Evolutionary conservation across 768 basidiomycete species (phyloP), one percentile per base, ranked within the genome.

Genomic region (Calvatia gigantea): DNA sequence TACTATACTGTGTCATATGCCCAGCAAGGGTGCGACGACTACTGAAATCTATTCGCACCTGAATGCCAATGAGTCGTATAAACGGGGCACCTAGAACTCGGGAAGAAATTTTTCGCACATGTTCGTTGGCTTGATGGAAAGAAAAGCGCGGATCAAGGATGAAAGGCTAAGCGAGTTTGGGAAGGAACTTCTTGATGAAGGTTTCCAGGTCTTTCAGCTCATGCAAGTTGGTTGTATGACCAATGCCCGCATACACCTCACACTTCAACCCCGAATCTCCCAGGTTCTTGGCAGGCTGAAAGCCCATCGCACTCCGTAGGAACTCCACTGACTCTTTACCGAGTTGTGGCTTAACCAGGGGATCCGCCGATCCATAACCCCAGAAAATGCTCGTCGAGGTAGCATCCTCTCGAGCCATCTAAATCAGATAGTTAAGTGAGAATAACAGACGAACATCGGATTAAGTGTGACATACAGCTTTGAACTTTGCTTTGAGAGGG

Each of bases 361-460:
- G 85, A 70, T 98, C 94, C 14, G 68, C 75, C 4, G 75, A 79
- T 21, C 94, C 94, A 60, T 94, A 90, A 11, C 89, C 94, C 84
- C 90, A 90, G 70, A 96, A 95, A 27, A 95, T 76, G 1, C 92
- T 89, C 21, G 83, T 76, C 3, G 79, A 76, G 42, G 77, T 70
- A 15, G 86, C 83, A 61, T 85, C 75, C 8, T 78, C 71, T 14
- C 81, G 80, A 39, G 77, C 67, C 78, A 90, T 83, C 89, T 91
- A 58, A 49, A 32, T 47, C 49, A 17, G 41, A 45, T 32, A 31
- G 53, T 42, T 58, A 38, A 51, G 48, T 57, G 48, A 58, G 56
- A 44, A 35, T 19, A 32, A 45, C 31, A 23, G 33, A 17, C 58
- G 25, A 31, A 44, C 55, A 50, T n/a, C n/a, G 21, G 44, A 29